Conservation (phyloP, 331 rosid genomes). For the Malus hybrid region DNA sequence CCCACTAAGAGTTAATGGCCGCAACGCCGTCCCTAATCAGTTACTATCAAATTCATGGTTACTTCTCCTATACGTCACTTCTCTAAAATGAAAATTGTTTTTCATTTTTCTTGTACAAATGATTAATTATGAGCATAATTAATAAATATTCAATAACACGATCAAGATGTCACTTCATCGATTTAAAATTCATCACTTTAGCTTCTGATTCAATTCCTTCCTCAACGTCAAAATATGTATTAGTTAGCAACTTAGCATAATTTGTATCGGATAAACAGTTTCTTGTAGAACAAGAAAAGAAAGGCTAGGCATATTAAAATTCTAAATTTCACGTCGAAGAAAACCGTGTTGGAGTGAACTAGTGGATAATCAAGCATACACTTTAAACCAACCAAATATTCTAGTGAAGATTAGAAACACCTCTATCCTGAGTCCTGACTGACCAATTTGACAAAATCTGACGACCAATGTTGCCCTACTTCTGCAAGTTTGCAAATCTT, state of each 20-base stretch:
- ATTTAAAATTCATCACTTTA: background rate
- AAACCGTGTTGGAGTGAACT: background rate
- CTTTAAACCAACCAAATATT: constrained; percentile 1
- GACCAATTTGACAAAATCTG: background rate
- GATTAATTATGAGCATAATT: background rate
- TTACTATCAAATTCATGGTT: background rate
- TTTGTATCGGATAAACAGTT: background rate
- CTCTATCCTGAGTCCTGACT: constrained; percentile 2
- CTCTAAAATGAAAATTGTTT: background rate
- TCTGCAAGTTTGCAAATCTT: background rate
- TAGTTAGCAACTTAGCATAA: background rate
- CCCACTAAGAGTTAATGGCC: background rate
- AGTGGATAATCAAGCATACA: constrained; percentile 8
- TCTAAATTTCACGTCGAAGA: background rate
- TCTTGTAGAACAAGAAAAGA: background rate
- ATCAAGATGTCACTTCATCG: background rate
- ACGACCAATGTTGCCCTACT: background rate
- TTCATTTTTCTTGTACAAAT: background rate
- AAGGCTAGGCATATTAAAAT: background rate
- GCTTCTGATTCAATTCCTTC: constrained; percentile 10
- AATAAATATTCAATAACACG: background rate
- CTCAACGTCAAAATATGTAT: background rate
- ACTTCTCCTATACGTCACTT: constrained; percentile 1
- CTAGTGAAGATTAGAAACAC: constrained; percentile 1
- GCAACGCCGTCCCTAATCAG: background rate